A percentile compares a stretch with the other conserved stretches of the same genome.
Conservation (phyloP, 2,329 filamentous ascomycete species). For the Botrytis medusae region DNA sequence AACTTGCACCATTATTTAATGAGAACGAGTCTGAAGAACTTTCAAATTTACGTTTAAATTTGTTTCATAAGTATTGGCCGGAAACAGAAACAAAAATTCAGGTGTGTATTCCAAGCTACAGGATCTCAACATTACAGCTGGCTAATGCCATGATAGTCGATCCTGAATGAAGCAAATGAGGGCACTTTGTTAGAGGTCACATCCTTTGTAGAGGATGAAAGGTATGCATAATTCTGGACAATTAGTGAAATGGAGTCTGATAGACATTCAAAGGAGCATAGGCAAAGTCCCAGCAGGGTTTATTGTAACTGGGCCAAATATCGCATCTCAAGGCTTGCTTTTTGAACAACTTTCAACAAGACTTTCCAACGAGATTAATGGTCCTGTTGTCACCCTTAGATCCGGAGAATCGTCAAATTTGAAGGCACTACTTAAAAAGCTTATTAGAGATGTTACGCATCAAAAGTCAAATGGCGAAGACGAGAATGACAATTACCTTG, state of each 20-base stretch:
- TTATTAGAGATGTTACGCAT: constrained; percentile 66
- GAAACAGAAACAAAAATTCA: constrained; percentile 63
- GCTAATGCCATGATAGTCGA: constrained; percentile 46
- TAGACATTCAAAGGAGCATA: constrained; percentile 24
- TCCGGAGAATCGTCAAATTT: constrained; percentile 72
- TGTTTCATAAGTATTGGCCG: constrained; percentile 65
- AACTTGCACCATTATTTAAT: constrained; percentile 55
- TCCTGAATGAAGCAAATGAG: constrained; percentile 60
- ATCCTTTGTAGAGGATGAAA: constrained; percentile 48
- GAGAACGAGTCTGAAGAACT: constrained; percentile 53
- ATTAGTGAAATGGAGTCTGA: neutral
- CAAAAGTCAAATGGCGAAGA: constrained; percentile 50
- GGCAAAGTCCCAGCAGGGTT: constrained; percentile 59
- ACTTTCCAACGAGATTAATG: constrained; percentile 49
- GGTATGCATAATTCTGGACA: constrained; percentile 12
- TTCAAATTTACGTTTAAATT: constrained; percentile 54
- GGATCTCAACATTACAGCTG: constrained; percentile 18
- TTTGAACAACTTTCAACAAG: constrained; percentile 66
- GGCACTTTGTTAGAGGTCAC: constrained; percentile 59
- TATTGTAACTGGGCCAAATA: constrained; percentile 75
- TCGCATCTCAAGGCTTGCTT: constrained; percentile 72
- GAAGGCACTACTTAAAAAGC: constrained; percentile 69
- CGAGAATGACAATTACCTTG: constrained; percentile 49
- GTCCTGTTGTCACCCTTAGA: constrained; percentile 64
- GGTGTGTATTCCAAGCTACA: constrained; percentile 40